Evolutionary conservation across 352 stramenopile genomes (phyloP), one percentile per base, ranked within the genome.

Genomic region (Phytopythium ostracodes): DNA sequence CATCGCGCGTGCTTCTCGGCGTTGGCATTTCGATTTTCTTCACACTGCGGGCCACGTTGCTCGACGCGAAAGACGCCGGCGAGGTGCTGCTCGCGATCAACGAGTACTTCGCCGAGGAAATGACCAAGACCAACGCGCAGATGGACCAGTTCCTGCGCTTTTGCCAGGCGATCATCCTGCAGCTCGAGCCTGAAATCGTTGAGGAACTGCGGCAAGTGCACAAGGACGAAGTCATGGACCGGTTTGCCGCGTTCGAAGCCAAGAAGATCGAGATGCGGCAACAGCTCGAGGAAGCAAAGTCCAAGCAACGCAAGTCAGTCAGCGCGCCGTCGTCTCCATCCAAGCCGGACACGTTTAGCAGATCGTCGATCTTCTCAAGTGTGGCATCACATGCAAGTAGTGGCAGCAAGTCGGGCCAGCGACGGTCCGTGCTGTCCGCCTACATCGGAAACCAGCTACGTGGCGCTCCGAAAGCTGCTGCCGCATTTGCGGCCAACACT

Each of bases 211-310:
- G 85, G 1, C 62, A 77, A 22, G 73, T 91, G n/a, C 83, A 94
- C 60, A 88, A 88, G 61, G 83, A 89, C 53, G 81, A 91, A 71
- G 83, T 92, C 24, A 89, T 92, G 79, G 85, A 91, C 51, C 72
- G 77, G 5, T 91, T 91, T 54, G 81, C 78, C 25, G 78, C 81
- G 11, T 91, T 90, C 57, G 81, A 91, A 65, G 81, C 85, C 46
- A 92, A 91, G 65, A 94, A 92, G 65, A 91, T 89, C 56, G 83
- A 92, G 55, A 90, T 94, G 84, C 76, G 84, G 27, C 80, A 91
- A 46, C 84, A 93, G 61, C 76, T 91, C 57, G 81, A 92, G 62
- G 76, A 87, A 67, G 71, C 77, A 17, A 88, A 88, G 66, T 66
- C 61, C 2, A 87, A 77, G 65, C 70, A 82, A 55, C 71, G 73